phyloP scores from a whole-genome alignment of 805 yeast genomes.

The Cyberlindnera sargentensis region DNA sequence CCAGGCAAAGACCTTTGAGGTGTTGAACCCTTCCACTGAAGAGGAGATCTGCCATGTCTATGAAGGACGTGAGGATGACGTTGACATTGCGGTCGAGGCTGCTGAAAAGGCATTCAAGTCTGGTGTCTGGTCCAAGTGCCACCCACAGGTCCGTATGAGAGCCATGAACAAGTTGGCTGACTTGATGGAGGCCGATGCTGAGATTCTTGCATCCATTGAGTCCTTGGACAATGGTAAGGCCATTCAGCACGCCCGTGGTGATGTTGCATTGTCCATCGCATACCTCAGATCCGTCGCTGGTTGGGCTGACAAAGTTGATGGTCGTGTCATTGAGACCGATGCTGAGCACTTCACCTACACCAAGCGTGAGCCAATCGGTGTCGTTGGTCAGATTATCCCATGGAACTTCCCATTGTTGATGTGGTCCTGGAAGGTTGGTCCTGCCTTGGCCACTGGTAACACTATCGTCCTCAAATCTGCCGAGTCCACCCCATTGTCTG shows the following conservation, averaged over 20 bases:
- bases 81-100: constrained; percentile 79
- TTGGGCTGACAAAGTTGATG: constrained; percentile 64
- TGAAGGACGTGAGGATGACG: constrained; percentile 71
- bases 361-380: constrained; percentile 80
- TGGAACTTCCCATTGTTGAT: constrained; percentile 91
- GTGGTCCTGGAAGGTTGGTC: constrained; percentile 84
- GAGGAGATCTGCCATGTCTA: constrained; percentile 60
- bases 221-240: constrained; percentile 90
- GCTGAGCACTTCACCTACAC: constrained; percentile 55
- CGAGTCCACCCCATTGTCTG: constrained; percentile 81
- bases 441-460: constrained; percentile 82
- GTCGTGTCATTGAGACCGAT: constrained; percentile 55
- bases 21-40: constrained; percentile 68
- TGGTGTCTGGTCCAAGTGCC: constrained; percentile 61
- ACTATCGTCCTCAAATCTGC: constrained; percentile 82
- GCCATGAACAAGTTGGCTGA: constrained; percentile 70
- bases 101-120: constrained; percentile 72
- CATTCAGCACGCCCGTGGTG: constrained; percentile 63
- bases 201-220: constrained; percentile 74
- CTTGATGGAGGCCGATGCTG: constrained; percentile 66
- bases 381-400: constrained; percentile 83
- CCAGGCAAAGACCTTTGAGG: constrained; percentile 52
- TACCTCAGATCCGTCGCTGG: constrained; percentile 84
- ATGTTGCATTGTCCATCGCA: constrained; percentile 60
- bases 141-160: constrained; percentile 59